These are phyloP conservation scores for Leishmania aethiopica DNA, from an alignment of 208 protist species.

Conservation along the genomic window DNA sequence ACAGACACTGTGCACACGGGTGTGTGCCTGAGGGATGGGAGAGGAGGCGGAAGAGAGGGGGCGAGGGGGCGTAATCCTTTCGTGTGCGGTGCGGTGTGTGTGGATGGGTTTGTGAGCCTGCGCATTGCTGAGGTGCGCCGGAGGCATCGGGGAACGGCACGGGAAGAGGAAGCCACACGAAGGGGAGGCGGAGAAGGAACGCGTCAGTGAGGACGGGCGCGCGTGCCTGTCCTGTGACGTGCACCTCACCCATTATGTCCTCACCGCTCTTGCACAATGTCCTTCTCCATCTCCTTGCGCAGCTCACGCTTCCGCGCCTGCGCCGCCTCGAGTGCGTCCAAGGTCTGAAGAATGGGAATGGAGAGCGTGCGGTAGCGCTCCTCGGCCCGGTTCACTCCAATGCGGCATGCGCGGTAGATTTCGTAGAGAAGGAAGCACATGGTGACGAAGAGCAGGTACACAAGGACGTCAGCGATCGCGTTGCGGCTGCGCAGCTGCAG, in stretches of 20 bases:
- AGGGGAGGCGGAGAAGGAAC: background rate
- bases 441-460: constrained; percentile 68
- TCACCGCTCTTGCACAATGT: constrained; percentile 49
- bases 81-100: background rate
- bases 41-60: background rate
- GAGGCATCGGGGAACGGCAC: background rate
- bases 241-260: background rate
- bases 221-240: background rate
- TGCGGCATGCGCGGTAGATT: constrained; percentile 77
- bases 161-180: background rate
- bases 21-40: background rate
- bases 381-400: constrained; percentile 75
- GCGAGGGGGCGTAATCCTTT: background rate
- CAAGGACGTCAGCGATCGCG: constrained; percentile 75
- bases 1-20: background rate
- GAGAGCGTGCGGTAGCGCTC: constrained; percentile 78
- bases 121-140: background rate
- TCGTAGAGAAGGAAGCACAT: constrained; percentile 76
- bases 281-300: constrained; percentile 74
- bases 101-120: background rate
- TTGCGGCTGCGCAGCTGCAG: constrained; percentile 62
- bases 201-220: background rate
- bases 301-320: constrained; percentile 52
- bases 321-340: constrained; percentile 73
- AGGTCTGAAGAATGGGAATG: constrained; percentile 81